Base-by-base conservation (phyloP, 768 basidiomycete genomes). In the Leccinum boreale region DNA sequence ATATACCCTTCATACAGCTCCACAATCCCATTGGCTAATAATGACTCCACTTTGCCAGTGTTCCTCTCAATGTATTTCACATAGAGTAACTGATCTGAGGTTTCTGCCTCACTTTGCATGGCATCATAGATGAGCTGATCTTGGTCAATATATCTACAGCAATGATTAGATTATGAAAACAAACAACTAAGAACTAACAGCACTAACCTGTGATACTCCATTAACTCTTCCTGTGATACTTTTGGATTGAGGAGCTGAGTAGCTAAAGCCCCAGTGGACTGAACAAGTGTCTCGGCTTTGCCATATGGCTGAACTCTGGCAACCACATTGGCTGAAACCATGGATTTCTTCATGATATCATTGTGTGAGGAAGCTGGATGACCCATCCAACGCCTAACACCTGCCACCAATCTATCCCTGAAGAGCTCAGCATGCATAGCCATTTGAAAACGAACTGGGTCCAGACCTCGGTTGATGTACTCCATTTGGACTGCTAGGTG, bases 311-410 rank as follows among this genome's bases (percentile, higher is more conserved):
- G 67, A 64, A 58, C 64, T 63, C 57, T 73, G 73, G 63, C 72
- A 21, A 53, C 58, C 35, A 57, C 35, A 12, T 59, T 59, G 19
- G 54, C 75, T 14, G 67, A 61, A 58, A 78, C 66, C 36, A 74
- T 58, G 35, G 80, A 79, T 72, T 73, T 52, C 66, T 73, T 52
- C 63, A 67, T 60, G 73, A 77, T 60, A 78, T 81, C 56, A 76
- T 68, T 26, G 66, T 63, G 76, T 3, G 79, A 61, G 2, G 77
- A 64, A 1, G 79, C 75, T 46, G 80, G 78, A 1, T 86, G 78
- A 10, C 84, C 79, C 53, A 92, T 91, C 89, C 89, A 92, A 17
- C 85, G 81, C 28, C 87, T 80, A 10, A 92, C 86, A 26, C 90
- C 90, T 59, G 87, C 86, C 58, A 92, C 89, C 53, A 91, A 77